These are phyloP conservation scores for Cryphonectria radicalis DNA, from an alignment of 2,329 filamentous ascomycete species.

Conservation along the genomic window DNA sequence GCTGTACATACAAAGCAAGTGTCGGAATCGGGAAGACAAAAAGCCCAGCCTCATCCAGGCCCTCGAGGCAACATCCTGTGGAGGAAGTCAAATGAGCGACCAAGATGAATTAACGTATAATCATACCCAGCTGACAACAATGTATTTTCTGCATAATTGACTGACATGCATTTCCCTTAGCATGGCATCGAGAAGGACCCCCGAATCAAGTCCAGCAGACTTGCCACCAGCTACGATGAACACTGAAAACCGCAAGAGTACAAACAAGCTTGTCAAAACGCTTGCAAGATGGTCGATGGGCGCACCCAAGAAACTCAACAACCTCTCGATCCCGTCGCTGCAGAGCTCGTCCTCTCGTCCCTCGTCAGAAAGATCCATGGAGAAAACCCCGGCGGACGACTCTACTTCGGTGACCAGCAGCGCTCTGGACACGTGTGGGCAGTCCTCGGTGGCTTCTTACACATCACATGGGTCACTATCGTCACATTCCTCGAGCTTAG, in stretches of 20 bases:
- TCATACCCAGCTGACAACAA: neutral
- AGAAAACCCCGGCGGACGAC: slow-evolving; percentile 8
- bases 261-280: slow-evolving; percentile 15
- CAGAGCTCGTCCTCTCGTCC: slow-evolving; percentile 19
- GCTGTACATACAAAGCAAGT: slow-evolving; percentile 21
- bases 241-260: neutral
- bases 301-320: slow-evolving; percentile 1
- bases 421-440: slow-evolving; percentile 1
- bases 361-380: slow-evolving; percentile 10
- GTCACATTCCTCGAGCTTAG: slow-evolving; percentile 17
- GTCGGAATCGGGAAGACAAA: neutral
- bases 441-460: slow-evolving; percentile 2
- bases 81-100: neutral
- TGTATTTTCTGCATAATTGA: neutral
- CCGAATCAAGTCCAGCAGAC: neutral
- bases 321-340: neutral
- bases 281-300: slow-evolving; percentile 15
- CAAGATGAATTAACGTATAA: slow-evolving; percentile 5
- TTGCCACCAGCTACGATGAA: neutral
- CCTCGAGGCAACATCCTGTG: neutral
- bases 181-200: neutral
- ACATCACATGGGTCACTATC: neutral
- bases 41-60: neutral
- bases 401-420: slow-evolving; percentile 16
- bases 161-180: neutral